Percentiles rank a stretch among this genome's conserved stretches.
phyloP scores from a whole-genome alignment of 2,329 filamentous ascomycete species.

The Dryadomyces sulphureus region DNA sequence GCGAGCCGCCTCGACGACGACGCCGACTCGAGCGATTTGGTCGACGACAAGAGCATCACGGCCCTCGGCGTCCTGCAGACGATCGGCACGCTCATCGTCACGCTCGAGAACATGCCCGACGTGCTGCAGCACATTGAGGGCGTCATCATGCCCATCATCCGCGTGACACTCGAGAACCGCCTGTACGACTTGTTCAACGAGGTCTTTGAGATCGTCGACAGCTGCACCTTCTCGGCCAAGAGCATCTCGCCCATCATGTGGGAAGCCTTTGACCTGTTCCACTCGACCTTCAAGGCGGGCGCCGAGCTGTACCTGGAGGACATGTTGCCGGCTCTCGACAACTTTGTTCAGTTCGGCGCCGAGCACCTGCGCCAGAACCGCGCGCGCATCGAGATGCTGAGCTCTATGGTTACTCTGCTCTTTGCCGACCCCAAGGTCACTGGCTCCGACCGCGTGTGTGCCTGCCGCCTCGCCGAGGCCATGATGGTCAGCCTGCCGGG shows the following conservation, averaged over 20 bases:
- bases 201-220: constrained; percentile 97
- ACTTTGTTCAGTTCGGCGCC: constrained; percentile 89
- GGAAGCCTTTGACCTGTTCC: constrained; percentile 93
- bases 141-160: constrained; percentile 93
- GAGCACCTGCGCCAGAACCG: constrained; percentile 68
- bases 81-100: constrained; percentile 92
- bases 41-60: constrained; percentile 97
- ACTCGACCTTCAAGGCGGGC: constrained; percentile 91
- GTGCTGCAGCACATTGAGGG: constrained; percentile 89
- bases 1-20: constrained; percentile 65
- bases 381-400: constrained; percentile 73
- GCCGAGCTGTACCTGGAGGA: constrained; percentile 96
- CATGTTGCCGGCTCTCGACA: constrained; percentile 95
- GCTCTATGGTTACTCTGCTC: constrained; percentile 89
- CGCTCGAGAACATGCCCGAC: constrained; percentile 90
- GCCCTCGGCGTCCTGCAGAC: constrained; percentile 92
- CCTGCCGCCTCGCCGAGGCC: constrained; percentile 92
- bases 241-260: constrained; percentile 94
- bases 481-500: constrained; percentile 92
- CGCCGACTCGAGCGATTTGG: constrained; percentile 72
- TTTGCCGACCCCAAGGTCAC: constrained; percentile 87
- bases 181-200: constrained; percentile 97
- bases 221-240: constrained; percentile 96
- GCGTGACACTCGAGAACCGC: constrained; percentile 92
- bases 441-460: constrained; percentile 88